Evolutionary conservation across 306 rosid species (phyloP).

Genomic region (Dryas alaskensis): DNA sequence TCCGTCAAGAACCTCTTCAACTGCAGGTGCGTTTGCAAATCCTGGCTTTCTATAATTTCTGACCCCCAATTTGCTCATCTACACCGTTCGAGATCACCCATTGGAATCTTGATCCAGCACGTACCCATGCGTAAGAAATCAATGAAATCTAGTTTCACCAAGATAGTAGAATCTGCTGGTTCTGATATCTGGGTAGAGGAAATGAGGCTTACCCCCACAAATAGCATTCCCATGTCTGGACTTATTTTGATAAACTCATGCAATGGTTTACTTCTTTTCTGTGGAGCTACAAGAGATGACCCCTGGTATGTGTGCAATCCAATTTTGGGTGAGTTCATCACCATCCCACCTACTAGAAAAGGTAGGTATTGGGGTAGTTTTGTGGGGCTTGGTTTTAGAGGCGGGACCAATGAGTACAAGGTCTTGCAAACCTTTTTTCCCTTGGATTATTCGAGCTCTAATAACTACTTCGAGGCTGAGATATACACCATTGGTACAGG

Average conservation of each 20-base stretch:
- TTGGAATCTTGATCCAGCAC: neutral
- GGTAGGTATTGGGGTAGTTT: neutral
- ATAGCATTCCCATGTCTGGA: neutral
- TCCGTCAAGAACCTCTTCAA: neutral
- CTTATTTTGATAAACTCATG: neutral
- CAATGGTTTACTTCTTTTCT: neutral
- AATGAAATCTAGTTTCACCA: neutral
- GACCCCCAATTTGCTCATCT: neutral
- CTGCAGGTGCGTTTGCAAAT: conserved; percentile 3
- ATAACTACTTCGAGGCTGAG: too few species aligned
- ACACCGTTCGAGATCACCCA: neutral
- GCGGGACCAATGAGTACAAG: neutral
- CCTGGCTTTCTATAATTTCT: neutral
- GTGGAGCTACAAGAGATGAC: neutral
- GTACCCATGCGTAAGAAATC: neutral
- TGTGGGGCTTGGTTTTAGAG: neutral
- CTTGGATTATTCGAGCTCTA: too few species aligned
- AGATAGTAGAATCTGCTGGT: neutral
- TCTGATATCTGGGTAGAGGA: neutral
- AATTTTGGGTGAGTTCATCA: neutral
- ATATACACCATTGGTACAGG: too few species aligned
- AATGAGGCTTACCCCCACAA: neutral
- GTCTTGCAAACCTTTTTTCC: neutral
- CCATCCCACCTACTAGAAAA: neutral
- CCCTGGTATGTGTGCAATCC: neutral